Evolutionary conservation across 2,329 filamentous ascomycete species (phyloP).

Genomic region (Xylariales sp.): DNA sequence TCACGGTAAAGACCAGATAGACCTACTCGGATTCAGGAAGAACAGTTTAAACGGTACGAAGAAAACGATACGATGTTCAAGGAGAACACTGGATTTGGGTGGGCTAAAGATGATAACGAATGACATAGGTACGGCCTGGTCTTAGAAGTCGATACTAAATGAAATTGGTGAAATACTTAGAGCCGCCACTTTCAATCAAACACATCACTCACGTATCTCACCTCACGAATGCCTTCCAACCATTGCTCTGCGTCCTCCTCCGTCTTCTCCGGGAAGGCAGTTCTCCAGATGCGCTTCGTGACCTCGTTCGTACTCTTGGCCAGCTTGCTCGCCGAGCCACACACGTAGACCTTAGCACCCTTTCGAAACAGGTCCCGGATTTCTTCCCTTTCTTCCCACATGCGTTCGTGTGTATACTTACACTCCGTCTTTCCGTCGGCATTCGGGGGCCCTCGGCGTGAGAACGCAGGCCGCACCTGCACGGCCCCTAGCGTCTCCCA

Average conservation of each 20-base stretch:
- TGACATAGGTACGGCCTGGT: neutral
- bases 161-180: neutral
- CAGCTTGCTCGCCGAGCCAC: constrained; percentile 35
- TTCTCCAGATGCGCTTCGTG: constrained; percentile 31
- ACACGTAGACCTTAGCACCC: constrained; percentile 33
- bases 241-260: constrained; percentile 37
- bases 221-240: constrained; percentile 37
- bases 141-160: neutral
- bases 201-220: constrained; percentile 40
- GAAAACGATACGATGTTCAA: neutral
- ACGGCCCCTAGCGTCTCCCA: constrained; percentile 73
- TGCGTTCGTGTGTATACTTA: constrained; percentile 33
- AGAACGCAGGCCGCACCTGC: constrained; percentile 68
- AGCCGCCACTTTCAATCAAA: constrained; percentile 32
- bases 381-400: constrained; percentile 34
- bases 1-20: neutral
- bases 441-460: constrained; percentile 8
- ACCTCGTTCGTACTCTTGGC: constrained; percentile 37
- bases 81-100: neutral
- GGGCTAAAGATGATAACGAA: neutral
- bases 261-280: constrained; percentile 25
- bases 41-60: too few relatives aligned
- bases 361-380: constrained; percentile 21
- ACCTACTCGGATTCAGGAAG: neutral
- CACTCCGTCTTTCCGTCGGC: neutral